Percentiles rank a stretch among this genome's conserved stretches.
These are phyloP conservation scores for Auxenochlorella pyrenoidosa DNA, from an alignment of 139 green algal species.

Conservation along the genomic window DNA sequence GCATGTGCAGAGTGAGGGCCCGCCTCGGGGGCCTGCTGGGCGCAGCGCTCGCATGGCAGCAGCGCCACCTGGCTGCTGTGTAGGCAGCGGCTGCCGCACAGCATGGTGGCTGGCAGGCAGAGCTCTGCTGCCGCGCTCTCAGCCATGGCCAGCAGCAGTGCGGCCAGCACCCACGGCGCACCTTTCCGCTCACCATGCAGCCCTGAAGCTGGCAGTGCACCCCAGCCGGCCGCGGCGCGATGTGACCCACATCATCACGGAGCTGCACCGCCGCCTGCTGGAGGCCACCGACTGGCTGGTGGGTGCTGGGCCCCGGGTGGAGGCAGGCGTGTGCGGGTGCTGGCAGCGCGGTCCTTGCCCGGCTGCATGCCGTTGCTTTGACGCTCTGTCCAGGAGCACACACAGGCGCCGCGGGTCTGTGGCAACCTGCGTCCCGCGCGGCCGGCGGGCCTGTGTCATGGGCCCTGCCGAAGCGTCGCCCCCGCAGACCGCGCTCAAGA, in stretches of 20 bases:
- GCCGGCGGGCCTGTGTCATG: too few species aligned
- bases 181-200: slow-evolving; percentile 21
- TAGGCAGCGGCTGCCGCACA: not conserved
- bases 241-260: slow-evolving; percentile 51
- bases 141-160: too few species aligned
- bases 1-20: slow-evolving; percentile 81
- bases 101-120: not conserved
- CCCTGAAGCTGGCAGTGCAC: slow-evolving; percentile 46
- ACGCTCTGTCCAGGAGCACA: too few species aligned
- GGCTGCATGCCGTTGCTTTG: not conserved
- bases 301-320: not conserved
- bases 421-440: too few species aligned
- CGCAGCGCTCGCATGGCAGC: too few species aligned
- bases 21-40: not conserved
- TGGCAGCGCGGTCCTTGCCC: not conserved
- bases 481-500: slow-evolving; percentile 80
- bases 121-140: not conserved
- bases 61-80: too few species aligned
- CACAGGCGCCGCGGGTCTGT: too few species aligned
- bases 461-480: too few species aligned
- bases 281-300: slow-evolving; percentile 62
- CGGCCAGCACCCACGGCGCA: too few species aligned
- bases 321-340: not conserved
- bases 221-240: not conserved
- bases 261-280: slow-evolving; percentile 57